Conservation (phyloP, 1,139 yeast genomes). For the Casaregolazyma suthepensis region DNA sequence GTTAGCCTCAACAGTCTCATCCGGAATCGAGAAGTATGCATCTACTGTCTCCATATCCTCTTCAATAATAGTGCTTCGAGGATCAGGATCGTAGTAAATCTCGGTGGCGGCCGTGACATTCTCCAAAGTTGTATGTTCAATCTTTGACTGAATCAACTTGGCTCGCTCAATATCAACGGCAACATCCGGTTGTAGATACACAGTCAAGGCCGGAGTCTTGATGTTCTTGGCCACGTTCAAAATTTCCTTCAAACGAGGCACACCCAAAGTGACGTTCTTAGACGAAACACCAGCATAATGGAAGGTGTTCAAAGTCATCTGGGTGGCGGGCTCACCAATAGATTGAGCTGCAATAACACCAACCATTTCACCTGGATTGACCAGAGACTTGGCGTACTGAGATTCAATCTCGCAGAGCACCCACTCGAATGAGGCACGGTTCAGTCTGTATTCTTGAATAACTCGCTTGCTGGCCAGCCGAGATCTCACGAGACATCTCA, state of each 20-base stretch:
- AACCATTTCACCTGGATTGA: conserved; percentile 99
- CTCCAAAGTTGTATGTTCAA: conserved; percentile 90
- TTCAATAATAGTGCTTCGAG: conserved; percentile 88
- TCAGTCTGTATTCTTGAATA: conserved; percentile 82
- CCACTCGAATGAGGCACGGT: conserved; percentile 89
- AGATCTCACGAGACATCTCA: conserved; percentile 88
- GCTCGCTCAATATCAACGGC: conserved; percentile 90
- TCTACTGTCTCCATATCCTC: conserved; percentile 97
- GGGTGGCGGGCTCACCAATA: conserved; percentile 99
- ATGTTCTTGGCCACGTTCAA: conserved; percentile 96
- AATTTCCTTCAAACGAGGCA: conserved; percentile 98
- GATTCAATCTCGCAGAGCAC: conserved; percentile 89
- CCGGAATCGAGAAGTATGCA: conserved; percentile 95
- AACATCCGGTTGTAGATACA: conserved; percentile 71
- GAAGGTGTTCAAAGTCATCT: conserved; percentile 98
- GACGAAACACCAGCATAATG: conserved; percentile 99
- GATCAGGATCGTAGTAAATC: conserved; percentile 96
- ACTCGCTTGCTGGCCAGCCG: conserved; percentile 88
- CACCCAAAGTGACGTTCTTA: conserved; percentile 98
- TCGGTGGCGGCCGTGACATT: conserved; percentile 98
- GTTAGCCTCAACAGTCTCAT: conserved; percentile 91
- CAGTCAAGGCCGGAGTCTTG: conserved; percentile 97
- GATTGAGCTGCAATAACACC: conserved; percentile 99
- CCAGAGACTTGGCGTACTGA: conserved; percentile 88
- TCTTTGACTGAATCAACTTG: conserved; percentile 90